Base-by-base conservation (phyloP, 1,284 basidiomycete genomes). In the Puccinia coronata region DNA sequence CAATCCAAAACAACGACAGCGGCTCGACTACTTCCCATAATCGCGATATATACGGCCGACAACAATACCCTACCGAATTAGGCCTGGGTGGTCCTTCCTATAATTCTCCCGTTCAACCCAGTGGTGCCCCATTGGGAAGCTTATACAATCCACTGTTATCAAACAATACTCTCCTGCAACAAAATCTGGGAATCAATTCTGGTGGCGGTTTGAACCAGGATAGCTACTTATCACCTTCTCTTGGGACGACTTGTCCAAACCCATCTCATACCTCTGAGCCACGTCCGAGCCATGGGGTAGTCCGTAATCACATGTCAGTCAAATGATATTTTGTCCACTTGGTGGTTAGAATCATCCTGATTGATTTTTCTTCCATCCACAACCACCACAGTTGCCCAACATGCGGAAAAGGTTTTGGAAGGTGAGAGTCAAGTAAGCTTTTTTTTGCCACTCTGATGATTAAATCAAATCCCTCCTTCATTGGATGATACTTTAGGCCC, bases 331-430 rank as follows among this genome's bases (percentile, higher is more conserved):
- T 43, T 41, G 12, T 41, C 25, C 12, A n/a, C 11, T 28, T 41
- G 34, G 14, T 59, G 3, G 28, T 28, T 49, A 16, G 9, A 0
- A 47, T 34, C 57, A 61, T 18, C 47, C 16, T 75, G 11, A 25
- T 23, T 36, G 34, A 51, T 43, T 47, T 14, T 41, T 14, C 55
- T 74, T 53, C 12, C 14, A 25, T 34, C 31, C 47, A 36, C 2
- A 51, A 51, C 49, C 8, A 75, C 47, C 0, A 67, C 12, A 80
- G 79, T 25, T 80, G 79, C 55, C 79, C 79, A 41, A 73, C 70
- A 6, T 80, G 79, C 34, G 79, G 79, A 9, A 80, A 80, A 34
- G 79, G 79, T 25, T 80, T 80, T 67, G 79, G 79, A 67, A 57
- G 79, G 79, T 80, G 34, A n/a, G n/a, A 65, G 55, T 49, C n/a